A percentile compares a stretch with the other conserved stretches of the same genome.
These are phyloP conservation scores for Thyridium curvatum DNA, from an alignment of 2,329 filamentous ascomycete species.

Conservation along the genomic window DNA sequence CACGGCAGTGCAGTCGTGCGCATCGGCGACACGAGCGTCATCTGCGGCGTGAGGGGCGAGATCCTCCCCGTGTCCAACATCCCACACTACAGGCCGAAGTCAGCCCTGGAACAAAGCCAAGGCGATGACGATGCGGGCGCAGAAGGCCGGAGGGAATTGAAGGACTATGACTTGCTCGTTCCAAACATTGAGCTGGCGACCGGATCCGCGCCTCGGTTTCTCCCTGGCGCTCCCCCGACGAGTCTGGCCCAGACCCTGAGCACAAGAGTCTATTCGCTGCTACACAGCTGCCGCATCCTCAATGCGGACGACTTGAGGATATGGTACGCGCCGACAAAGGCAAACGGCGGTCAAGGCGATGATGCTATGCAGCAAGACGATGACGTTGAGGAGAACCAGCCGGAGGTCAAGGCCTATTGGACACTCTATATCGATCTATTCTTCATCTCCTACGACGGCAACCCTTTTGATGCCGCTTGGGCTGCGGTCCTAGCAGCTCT, in stretches of 20 bases:
- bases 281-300: slow-evolving; percentile 66
- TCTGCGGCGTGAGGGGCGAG: slow-evolving; percentile 86
- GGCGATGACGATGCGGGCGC: slow-evolving; percentile 8
- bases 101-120: slow-evolving; percentile 23
- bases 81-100: slow-evolving; percentile 51
- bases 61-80: slow-evolving; percentile 72
- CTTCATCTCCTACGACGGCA: slow-evolving; percentile 88
- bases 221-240: slow-evolving; percentile 77
- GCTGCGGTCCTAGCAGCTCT: slow-evolving; percentile 76
- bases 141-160: slow-evolving; percentile 37
- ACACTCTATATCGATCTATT: slow-evolving; percentile 92
- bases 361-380: slow-evolving; percentile 14
- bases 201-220: slow-evolving; percentile 77
- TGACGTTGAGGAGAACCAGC: slow-evolving; percentile 14
- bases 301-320: slow-evolving; percentile 66
- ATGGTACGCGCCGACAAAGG: slow-evolving; percentile 47
- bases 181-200: slow-evolving; percentile 92
- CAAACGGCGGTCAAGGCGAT: slow-evolving; percentile 25
- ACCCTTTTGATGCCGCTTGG: slow-evolving; percentile 89
- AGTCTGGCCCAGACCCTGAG: slow-evolving; percentile 79
- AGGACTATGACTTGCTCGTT: slow-evolving; percentile 69
- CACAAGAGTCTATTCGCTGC: slow-evolving; percentile 68
- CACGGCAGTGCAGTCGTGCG: slow-evolving; percentile 87
- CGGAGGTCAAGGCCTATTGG: slow-evolving; percentile 77
- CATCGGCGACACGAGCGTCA: slow-evolving; percentile 85